phyloP scores from a whole-genome alignment of 306 rosid genomes.

The Begonia fuchsioides region DNA sequence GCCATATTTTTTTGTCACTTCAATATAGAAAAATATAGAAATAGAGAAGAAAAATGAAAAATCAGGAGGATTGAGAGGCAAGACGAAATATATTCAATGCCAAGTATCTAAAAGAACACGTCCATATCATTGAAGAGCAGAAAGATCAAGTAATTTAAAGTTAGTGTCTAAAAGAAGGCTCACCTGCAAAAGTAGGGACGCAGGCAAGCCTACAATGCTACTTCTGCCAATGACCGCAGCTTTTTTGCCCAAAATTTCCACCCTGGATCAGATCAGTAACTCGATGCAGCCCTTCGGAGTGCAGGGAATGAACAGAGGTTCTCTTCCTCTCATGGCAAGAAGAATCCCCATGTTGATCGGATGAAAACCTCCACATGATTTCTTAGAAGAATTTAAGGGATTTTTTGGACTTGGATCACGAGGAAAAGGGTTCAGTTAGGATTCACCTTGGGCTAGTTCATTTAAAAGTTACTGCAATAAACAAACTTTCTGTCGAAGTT shows the following conservation, averaged over 20 bases:
- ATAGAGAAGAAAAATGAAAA: too few species aligned
- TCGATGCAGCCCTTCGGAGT: conserved; percentile 88
- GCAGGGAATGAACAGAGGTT: conserved; percentile 83
- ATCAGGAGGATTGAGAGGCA: too few species aligned
- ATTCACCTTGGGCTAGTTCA: too few species aligned
- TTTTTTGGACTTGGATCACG: too few species aligned
- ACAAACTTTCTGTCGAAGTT: too few species aligned
- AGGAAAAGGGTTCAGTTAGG: too few species aligned
- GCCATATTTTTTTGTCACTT: too few species aligned
- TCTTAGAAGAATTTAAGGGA: too few species aligned
- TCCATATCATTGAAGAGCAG: background rate
- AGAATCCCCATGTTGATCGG: conserved; percentile 75
- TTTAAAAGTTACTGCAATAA: too few species aligned
- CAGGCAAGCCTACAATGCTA: conserved; percentile 76
- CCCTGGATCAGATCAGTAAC: conserved; percentile 70
- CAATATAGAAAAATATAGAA: too few species aligned
- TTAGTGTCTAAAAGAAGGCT: background rate
- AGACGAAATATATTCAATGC: too few species aligned
- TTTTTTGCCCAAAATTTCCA: conserved; percentile 60
- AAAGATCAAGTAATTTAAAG: background rate
- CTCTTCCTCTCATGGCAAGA: conserved; percentile 75
- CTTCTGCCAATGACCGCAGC: conserved; percentile 90
- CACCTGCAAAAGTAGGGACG: conserved; percentile 84
- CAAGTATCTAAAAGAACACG: conserved; percentile 6
- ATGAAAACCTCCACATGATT: conserved; percentile 60